A percentile compares a stretch with the other conserved stretches of the same genome.
phyloP scores from a whole-genome alignment of 768 basidiomycete genomes.

The Dentipellis fragilis region DNA sequence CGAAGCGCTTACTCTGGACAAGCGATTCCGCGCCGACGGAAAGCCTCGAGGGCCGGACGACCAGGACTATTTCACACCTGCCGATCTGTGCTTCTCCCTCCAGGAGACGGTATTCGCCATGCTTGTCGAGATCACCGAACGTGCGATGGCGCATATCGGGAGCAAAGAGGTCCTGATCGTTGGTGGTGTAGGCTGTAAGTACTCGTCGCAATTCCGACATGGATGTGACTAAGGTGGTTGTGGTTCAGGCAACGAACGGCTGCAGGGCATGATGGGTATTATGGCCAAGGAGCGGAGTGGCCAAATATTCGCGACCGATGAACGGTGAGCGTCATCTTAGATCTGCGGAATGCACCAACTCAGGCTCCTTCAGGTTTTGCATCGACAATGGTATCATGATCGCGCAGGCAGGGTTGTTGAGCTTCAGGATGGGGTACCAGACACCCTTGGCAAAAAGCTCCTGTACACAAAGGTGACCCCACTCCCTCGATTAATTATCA shows the following conservation, averaged over 20 bases:
- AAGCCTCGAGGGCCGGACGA: conserved; percentile 27
- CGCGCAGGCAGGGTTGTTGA: conserved; percentile 90
- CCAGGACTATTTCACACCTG: conserved; percentile 76
- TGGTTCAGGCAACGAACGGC: conserved; percentile 68
- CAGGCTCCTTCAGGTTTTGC: conserved; percentile 51
- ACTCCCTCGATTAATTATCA: conserved; percentile 1
- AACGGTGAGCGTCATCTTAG: conserved; percentile 46
- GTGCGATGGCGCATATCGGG: conserved; percentile 98
- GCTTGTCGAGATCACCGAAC: conserved; percentile 97
- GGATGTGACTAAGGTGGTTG: not conserved
- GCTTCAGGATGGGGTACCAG: conserved; percentile 80
- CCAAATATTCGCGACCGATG: conserved; percentile 89
- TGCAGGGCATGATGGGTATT: conserved; percentile 98
- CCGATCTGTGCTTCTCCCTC: conserved; percentile 94
- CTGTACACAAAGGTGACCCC: conserved; percentile 77
- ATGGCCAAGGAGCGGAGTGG: conserved; percentile 91
- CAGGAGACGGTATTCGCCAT: conserved; percentile 97
- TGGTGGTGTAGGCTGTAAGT: conserved; percentile 98
- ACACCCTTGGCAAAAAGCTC: conserved; percentile 74
- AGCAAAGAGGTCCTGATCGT: conserved; percentile 95
- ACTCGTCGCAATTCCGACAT: not conserved
- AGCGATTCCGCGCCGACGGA: conserved; percentile 56
- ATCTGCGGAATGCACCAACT: not conserved
- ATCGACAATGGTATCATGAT: conserved; percentile 99
- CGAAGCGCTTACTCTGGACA: conserved; percentile 82